Base-by-base conservation (phyloP, 306 rosid species). In the Pyrus communis region DNA sequence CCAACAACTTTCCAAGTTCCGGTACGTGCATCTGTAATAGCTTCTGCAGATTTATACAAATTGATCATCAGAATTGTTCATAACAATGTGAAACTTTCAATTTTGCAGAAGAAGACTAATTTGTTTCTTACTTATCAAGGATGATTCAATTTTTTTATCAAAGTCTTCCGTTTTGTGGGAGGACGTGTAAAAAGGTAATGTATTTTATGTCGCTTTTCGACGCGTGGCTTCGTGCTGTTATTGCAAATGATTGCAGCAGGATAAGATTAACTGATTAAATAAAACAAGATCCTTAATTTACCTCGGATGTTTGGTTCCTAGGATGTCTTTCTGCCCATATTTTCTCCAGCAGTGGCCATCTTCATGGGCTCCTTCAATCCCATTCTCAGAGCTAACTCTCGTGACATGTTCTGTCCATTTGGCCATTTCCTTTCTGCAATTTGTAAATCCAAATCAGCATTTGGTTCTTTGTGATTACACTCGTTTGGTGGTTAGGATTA, bases 11-110 rank as follows among this genome's bases (percentile, higher is more conserved):
- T 88, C 90, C 33, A 88, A 89, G 76, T 79, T 91, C 55, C 99
- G 92, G 78, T 82, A 91, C 66, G 99, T 96, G 89, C 99, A 96
- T 83, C 99, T 68, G 73, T 96, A 96, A 71, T 96, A 96, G 83
- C 98, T 93, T 88, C 99, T 96, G 99, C 93, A 88, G 78, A 73
- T 66, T 57, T 35, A 67, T 78, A 81, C 19, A 74, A 74, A 33
- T 54, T 9, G 12, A 45, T 75, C 46, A 27, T 83, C 73, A 87
- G 80, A 77, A 69, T 84, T 67, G 46, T 62, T 42, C 61, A 11
- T 45, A 18, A 74, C 61, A 28, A 14, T 22, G 31, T 66, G 42
- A 38, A 19, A 68, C 9, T 59, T 43, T 23, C 58, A 7, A 35
- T 40, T 21, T 15, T 66, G 4, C 46, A 21, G 57, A 58, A 38